These are phyloP conservation scores for Passiflora organensis DNA, from an alignment of 345 rosid species.

Conservation along the genomic window DNA sequence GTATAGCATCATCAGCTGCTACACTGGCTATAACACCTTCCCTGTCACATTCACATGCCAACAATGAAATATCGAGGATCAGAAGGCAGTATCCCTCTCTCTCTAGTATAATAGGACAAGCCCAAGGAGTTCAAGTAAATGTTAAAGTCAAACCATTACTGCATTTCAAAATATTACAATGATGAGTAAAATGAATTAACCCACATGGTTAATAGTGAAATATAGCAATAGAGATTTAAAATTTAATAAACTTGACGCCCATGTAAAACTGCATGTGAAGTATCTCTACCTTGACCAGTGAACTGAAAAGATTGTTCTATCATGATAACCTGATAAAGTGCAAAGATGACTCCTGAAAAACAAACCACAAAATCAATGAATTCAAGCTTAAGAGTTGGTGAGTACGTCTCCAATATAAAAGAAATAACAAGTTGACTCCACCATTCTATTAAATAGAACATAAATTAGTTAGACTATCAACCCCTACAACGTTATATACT, in stretches of 20 bases:
- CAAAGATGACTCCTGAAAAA: conserved; percentile 70
- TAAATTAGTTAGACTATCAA: background rate
- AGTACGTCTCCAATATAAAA: background rate
- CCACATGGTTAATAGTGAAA: too few relatives aligned
- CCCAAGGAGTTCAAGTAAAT: background rate
- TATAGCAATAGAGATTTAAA: background rate
- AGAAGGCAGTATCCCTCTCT: background rate
- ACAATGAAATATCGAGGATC: conserved; percentile 1
- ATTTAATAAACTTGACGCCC: background rate
- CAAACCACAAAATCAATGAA: conserved; percentile 1
- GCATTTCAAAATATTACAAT: background rate
- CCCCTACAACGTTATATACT: background rate
- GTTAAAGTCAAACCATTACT: background rate
- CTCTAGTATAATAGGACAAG: background rate
- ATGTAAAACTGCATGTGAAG: background rate
- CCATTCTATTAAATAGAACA: too few relatives aligned
- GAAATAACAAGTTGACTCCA: background rate
- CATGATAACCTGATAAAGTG: conserved; percentile 93
- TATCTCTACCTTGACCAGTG: conserved; percentile 85
- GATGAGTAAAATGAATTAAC: background rate
- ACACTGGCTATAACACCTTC: conserved; percentile 84
- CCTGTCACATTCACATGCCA: conserved; percentile 26
- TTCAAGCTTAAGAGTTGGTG: too few relatives aligned
- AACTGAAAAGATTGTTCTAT: conserved; percentile 86
- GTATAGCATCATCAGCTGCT: conserved; percentile 86